Evolutionary conservation across 306 rosid genomes (phyloP), one percentile per base, ranked within the genome.

Genomic region (Castanea sativa): DNA sequence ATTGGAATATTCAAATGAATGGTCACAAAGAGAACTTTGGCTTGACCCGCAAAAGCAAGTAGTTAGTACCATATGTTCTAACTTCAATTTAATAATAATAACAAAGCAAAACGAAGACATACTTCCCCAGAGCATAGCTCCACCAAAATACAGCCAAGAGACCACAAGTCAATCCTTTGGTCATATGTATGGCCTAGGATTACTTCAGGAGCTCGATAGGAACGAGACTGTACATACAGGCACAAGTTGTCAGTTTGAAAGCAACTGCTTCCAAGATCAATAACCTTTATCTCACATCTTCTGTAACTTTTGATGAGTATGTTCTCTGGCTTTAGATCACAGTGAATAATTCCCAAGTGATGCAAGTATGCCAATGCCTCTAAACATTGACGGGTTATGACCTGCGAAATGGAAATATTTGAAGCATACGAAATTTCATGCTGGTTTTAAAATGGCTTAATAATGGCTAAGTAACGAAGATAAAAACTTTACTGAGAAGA

Each of bases 241-340:
- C 97, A 91, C 77, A 96, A 81, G 83, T 84, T 90, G 88, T 96
- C 99, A 0, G 96, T 83, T 59, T 63, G 89, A 81, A 96, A 96
- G 85, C 99, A 96, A 84, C 99, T 96, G 84, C 99, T 96, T 81
- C 99, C 99, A 0, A 96, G 96, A 87, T 96, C 99, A 73, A 96
- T 96, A 78, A 96, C 88, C 91, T 96, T 96, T 74, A 96, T 88
- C 83, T 93, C 97, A 58, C 96, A 87, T 83, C 94, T 89, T 82
- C 74, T 90, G 87, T 91, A 96, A 88, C 89, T 90, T 86, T 93
- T 96, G 21, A 96, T 86, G 14, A 96, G 92, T 84, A 96, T 88
- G 70, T 96, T 96, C 85, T 96, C 99, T 15, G 99, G 99, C 86
- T 96, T 96, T 75, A 96, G 83, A 89, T 96, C 99, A 23, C 99